Evolutionary conservation across 2,329 filamentous ascomycete genomes (phyloP).

Genomic region (Colletotrichum plurivorum): DNA sequence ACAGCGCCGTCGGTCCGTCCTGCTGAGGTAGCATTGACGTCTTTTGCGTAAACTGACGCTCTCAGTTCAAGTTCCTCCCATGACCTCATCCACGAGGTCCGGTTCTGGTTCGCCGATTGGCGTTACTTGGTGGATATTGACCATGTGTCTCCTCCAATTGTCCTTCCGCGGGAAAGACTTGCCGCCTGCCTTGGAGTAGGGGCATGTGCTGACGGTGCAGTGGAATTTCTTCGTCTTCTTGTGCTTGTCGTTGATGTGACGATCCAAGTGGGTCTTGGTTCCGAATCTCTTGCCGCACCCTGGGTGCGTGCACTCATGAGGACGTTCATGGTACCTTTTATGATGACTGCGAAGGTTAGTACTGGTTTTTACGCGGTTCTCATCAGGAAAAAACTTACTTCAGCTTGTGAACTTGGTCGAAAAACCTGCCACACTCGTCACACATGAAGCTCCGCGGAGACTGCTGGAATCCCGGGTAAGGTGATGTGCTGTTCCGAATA

Average conservation of each 20-base stretch:
- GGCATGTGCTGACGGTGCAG: constrained; percentile 67
- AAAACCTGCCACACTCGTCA: constrained; percentile 60
- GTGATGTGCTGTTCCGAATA: constrained; percentile 55
- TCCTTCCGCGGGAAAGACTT: constrained; percentile 74
- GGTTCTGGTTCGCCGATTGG: constrained; percentile 42
- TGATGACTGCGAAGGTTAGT: constrained; percentile 63
- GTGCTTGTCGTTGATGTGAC: constrained; percentile 74
- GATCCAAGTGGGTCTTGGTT: constrained; percentile 73
- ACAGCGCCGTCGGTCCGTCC: not conserved
- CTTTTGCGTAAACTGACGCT: not conserved
- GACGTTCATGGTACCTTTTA: constrained; percentile 72
- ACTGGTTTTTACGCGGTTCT: constrained; percentile 29
- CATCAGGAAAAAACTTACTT: constrained; percentile 58
- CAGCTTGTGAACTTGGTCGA: constrained; percentile 72
- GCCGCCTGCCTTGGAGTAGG: constrained; percentile 69
- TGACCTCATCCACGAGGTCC: constrained; percentile 42
- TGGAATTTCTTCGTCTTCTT: constrained; percentile 72
- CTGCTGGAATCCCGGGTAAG: constrained; percentile 41
- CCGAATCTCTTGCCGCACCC: constrained; percentile 71
- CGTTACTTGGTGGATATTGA: constrained; percentile 67
- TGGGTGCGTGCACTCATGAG: constrained; percentile 69
- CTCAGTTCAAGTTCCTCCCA: constrained; percentile 35
- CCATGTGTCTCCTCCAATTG: constrained; percentile 75
- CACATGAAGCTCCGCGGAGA: constrained; percentile 53
- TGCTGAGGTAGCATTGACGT: not conserved